Evolutionary conservation across 2,329 filamentous ascomycete genomes (phyloP), one percentile per base, ranked within the genome.

Genomic region (Trichoderma sp.): DNA sequence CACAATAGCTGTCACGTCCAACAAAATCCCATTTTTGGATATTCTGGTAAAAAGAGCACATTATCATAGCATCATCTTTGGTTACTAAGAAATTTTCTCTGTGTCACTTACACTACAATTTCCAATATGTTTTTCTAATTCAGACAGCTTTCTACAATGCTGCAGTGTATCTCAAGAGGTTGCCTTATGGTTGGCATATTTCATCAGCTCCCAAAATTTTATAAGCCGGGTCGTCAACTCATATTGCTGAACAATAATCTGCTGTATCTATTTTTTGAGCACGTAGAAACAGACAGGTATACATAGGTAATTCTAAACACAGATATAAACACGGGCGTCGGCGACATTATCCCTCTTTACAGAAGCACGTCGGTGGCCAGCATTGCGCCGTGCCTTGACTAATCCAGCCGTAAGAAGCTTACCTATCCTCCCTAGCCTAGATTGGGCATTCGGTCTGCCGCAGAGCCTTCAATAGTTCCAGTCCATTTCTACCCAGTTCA

Each of bases 311-410:
- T 16, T 43, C 3, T 1, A 8, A 19, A 6, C 11, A 47, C 10
- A 21, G 7, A 1, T 49, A 24, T 6, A 49, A n/a, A 43, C 40
- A 49, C 47, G 47, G 47, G n/a, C 47, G 6, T 49, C 47, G 47
- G 47, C 8, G 47, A 24, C 47, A 49, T 49, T 24, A 21, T 37
- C 57, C 21, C 19, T 43, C 21, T 40, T 24, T 37, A 35, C 57
- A 24, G 57, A 29, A 33, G 58, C 29, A 40, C 40, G 58, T 49
- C 58, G 58, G 58, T 43, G 58, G 37, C 19, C 58, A 61, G 58
- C 43, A 10, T 61, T 61, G 37, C 37, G 31, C 58, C 58, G 58
- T 31, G 58, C 37, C 37, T 40, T 21, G 31, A 35, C 57, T 43
- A 60, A 60, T 60, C 57, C 35, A 37, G 14, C 21, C 57, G 43